Evolutionary conservation across 768 basidiomycete species (phyloP).

Genomic region (Mrakia frigida): DNA sequence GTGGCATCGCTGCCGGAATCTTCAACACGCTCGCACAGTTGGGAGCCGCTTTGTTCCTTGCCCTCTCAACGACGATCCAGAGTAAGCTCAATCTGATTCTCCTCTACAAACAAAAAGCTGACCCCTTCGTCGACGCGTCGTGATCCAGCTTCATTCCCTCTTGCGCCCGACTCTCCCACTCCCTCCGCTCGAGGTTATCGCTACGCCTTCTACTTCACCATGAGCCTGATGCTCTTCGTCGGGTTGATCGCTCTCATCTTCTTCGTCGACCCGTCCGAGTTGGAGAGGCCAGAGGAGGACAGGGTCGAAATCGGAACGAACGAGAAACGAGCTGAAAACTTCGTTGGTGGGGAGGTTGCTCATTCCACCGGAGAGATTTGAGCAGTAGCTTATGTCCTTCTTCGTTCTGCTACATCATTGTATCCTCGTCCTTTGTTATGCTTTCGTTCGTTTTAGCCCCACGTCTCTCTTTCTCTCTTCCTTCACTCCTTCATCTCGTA

Average conservation of each 20-base stretch:
- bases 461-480: neutral
- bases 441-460: too few species aligned
- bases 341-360: too few species aligned
- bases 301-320: too few species aligned
- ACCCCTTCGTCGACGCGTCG: neutral
- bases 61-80: neutral
- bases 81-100: neutral
- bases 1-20: neutral
- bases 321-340: too few species aligned
- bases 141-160: neutral
- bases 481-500: neutral
- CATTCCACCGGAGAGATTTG: too few species aligned
- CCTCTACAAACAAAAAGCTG: too few species aligned
- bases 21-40: neutral
- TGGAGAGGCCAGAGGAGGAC: too few species aligned
- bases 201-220: conserved; percentile 2
- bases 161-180: neutral
- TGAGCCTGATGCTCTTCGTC: neutral
- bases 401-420: too few species aligned
- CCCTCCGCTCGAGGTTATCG: neutral
- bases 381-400: too few species aligned
- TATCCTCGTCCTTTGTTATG: too few species aligned
- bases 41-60: neutral
- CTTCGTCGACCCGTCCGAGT: neutral
- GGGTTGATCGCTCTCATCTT: neutral